Evolutionary conservation across 1,139 yeast species (phyloP), one percentile per base, ranked within the genome.

Genomic region (Candida albicans): DNA sequence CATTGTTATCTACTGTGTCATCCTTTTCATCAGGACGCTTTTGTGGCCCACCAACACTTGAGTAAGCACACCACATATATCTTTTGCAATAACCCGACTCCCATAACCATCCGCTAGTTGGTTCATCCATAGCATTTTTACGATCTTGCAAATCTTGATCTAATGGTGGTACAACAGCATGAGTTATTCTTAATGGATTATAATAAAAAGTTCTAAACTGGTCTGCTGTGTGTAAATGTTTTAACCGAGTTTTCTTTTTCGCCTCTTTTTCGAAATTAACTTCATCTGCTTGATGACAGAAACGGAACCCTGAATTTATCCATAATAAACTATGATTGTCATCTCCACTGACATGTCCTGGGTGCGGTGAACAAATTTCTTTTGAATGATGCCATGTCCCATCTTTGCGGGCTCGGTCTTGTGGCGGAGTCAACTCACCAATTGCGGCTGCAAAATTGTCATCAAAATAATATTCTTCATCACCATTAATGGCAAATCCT

Each of bases 31-130:
- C 37, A 10, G 62, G 65, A 35, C 53, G 30, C 35, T 13, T 48
- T 12, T 59, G 64, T 67, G 39, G 49, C 8, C 70, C 77, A 37
- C 77, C 78, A 44, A 72, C 61, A 13, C 58, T 50, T 34, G 70
- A 66, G 51, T 68, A 72, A 1, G 73, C 76, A 62, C 78, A 73
- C 70, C 75, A 73, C 30, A 70, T 53, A 46, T 73, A 72, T 10
- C 68, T 62, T 29, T 64, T 63, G 56, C 79, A 72, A 41, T 70
- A 71, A 33, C 40, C 44, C 2, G 13, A 33, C 12, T 42, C 44
- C 47, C 64, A 64, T 22, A 42, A 38, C 71, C 71, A 66, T 8
- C 66, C 69, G 47, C 53, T 52, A 28, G 50, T 52, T 27, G 71
- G 71, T 43, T 66, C 70, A 10, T 57, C 65, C 4, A 52, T 51